phyloP scores from a whole-genome alignment of 2,329 filamentous ascomycete genomes.

The Pseudogymnoascus sp. region DNA sequence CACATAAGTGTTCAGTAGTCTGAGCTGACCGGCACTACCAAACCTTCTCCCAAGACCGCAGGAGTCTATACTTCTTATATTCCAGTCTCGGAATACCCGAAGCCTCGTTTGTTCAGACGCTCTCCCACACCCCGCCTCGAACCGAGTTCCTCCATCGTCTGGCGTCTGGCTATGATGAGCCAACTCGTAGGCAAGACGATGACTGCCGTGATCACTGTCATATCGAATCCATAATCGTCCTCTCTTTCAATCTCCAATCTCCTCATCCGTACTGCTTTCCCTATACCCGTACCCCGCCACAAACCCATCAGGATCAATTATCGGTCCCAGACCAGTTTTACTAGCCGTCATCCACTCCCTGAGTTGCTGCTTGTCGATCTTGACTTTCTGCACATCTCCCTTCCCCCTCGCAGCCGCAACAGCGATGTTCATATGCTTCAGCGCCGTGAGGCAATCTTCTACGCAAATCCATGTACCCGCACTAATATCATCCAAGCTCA shows the following conservation, averaged over 20 bases:
- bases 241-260: slow-evolving; percentile 23
- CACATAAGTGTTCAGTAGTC: background rate
- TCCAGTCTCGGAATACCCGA: background rate
- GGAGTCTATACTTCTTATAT: background rate
- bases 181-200: background rate
- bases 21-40: background rate
- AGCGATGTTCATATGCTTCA: slow-evolving; percentile 74
- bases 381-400: slow-evolving; percentile 40
- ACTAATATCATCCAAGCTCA: slow-evolving; percentile 66
- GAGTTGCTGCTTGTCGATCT: slow-evolving; percentile 49
- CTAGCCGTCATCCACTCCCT: slow-evolving; percentile 61
- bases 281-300: slow-evolving; percentile 57
- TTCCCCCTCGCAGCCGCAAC: slow-evolving; percentile 46
- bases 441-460: slow-evolving; percentile 73
- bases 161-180: background rate
- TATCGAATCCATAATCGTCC: background rate
- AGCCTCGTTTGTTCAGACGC: background rate
- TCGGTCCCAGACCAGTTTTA: slow-evolving; percentile 45
- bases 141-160: background rate
- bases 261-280: slow-evolving; percentile 31
- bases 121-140: background rate
- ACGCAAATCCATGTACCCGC: slow-evolving; percentile 73
- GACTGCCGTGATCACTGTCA: background rate
- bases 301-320: slow-evolving; percentile 71
- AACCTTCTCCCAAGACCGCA: background rate